Base-by-base conservation (phyloP, 495 filamentous ascomycete species). In the Xylaria longipes region DNA sequence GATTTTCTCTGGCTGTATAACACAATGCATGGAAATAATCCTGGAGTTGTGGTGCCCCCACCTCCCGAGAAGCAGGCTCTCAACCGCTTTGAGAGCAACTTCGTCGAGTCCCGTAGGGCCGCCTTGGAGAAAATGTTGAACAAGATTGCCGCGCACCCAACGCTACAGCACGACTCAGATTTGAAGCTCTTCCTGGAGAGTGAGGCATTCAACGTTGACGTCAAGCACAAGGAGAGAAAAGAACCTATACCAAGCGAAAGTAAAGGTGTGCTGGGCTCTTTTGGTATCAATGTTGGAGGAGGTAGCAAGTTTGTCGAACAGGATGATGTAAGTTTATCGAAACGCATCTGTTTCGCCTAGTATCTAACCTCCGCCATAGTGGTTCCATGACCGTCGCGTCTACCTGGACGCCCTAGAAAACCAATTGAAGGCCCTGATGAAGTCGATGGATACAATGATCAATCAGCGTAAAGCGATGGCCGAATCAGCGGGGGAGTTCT, bases 1-100 rank as follows among this genome's bases (percentile, higher is more conserved):
- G 96, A 99, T 82, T 98, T 99, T 78, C 83, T 98, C 46, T 99
- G 96, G 96, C 91, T 99, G 27, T 99, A 98, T 77, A 97, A 91
- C 70, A 92, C 92, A 39, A 85, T 99, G 73, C 96, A 98, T 79
- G 91, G 88, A 75, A 98, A 95, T 80, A 98, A 95, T 77, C 96
- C 96, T 17, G 96, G 96, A 60, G 91, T 97, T 50, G 93, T 99
- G 68, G 94, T 98, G 25, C 96, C 96, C 1, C 97, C 96, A 48
- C 96, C 96, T 5, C 96, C 96, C 5, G 96, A 99, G 84, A 99
- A 99, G 83, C 97, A 99, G 82, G 94, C 96, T 15, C 93, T 98
- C 58, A 95, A 95, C 50, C 90, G 96, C 48, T 99, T 99, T 77
- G 96, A 99, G 82, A 93, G 91, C 69, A 97, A 97, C 78, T 99